Evolutionary conservation across 192 early-diverging fungal species (phyloP), one percentile per base, ranked within the genome.

Genomic region (Coemansia sp.): DNA sequence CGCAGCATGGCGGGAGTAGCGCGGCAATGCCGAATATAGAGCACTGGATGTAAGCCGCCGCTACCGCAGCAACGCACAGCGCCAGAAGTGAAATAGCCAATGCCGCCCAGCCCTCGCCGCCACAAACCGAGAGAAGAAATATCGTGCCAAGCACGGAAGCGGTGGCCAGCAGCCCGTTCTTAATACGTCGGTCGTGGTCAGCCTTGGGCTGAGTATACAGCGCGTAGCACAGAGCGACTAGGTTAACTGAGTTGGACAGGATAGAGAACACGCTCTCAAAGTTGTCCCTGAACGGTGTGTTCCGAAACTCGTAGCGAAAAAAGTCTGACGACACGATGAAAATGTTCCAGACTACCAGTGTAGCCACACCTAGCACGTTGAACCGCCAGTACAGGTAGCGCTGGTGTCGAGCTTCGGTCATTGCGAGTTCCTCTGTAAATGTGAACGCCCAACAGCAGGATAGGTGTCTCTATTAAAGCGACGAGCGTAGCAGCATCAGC

Each of bases 251-350:
- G 69, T 84, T 91, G 63, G 84, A 89, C 20, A 77, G 72, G 16
- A 85, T 66, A 3, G 87, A 89, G 63, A 93, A 93, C 64, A 89
- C 87, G 65, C 88, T 91, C 64, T 91, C 88, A 73, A 93, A 93
- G 68, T 78, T 88, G 68, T 87, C 69, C 16, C 75, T 75, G 61
- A 87, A 89, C 1, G 80, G 79, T 23, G 89, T 88, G 45, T 78
- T 81, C 37, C 70, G 47, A 63, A 91, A 86, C 64, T 70, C 70
- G 38, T 75, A 68, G 12, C 84, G 81, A 70, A 93, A 93, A 68
- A 87, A 93, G 41, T 85, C 88, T 0, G 89, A 85, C 6, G 90
- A 88, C 3, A 87, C 89, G 42, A 91, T 93, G 42, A 87, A 91
- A 8, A 87, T 87, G 79, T 93, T 93, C 91, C 91, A 93, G 53